Conservation (phyloP, 768 basidiomycete genomes). For the Stropharia rugosoannulata region DNA sequence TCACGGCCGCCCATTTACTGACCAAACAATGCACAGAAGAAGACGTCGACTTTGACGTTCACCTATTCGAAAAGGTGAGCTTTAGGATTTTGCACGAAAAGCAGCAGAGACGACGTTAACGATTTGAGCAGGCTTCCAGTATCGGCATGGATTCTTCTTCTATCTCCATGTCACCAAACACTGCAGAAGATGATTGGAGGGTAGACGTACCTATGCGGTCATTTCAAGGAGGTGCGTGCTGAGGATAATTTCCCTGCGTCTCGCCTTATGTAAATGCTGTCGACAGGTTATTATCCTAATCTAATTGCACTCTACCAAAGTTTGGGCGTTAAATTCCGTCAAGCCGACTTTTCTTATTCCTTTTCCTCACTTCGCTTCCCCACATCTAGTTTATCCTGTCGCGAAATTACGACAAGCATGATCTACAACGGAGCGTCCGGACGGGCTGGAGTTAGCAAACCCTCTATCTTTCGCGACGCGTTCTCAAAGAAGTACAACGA, state of each 20-base stretch:
- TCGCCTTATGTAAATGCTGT: not conserved
- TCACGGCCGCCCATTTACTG: constrained; percentile 66
- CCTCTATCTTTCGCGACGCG: constrained; percentile 25
- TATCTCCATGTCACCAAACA: constrained; percentile 41
- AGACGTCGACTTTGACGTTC: constrained; percentile 59
- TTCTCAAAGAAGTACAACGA: constrained; percentile 3
- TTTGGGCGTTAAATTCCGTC: constrained; percentile 56
- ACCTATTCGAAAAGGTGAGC: constrained; percentile 73
- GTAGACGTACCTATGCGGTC: constrained; percentile 83
- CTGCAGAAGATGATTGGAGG: constrained; percentile 41
- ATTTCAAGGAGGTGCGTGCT: constrained; percentile 68
- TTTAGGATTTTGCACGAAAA: not conserved
- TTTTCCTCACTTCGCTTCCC: constrained; percentile 52
- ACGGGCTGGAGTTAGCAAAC: constrained; percentile 50
- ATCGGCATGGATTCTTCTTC: constrained; percentile 74
- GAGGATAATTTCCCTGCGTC: not conserved
- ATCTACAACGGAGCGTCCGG: constrained; percentile 70
- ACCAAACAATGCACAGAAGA: constrained; percentile 28
- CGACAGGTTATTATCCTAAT: constrained; percentile 64
- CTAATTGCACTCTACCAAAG: constrained; percentile 66
- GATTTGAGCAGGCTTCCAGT: constrained; percentile 38
- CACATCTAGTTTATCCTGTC: constrained; percentile 11
- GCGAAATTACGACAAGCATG: constrained; percentile 44
- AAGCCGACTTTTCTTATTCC: constrained; percentile 67
- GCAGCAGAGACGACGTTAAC: not conserved